Percentiles rank a stretch among this genome's conserved stretches.
These are phyloP conservation scores for Nematocida sp. DNA, from an alignment of 371 early-diverging fungal species.

Conservation along the genomic window DNA sequence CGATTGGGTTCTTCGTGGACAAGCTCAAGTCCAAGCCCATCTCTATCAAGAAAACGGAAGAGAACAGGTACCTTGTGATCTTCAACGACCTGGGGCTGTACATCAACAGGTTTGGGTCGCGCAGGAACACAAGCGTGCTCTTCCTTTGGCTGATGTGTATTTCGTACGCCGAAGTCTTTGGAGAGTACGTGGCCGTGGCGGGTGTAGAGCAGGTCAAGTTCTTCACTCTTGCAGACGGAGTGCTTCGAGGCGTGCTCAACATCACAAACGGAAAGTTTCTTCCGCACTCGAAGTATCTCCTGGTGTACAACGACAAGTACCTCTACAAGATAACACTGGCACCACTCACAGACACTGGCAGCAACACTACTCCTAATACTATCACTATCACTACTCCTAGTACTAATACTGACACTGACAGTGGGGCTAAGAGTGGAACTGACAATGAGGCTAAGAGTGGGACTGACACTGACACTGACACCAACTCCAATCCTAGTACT, in stretches of 20 bases:
- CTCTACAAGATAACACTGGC: slow-evolving; percentile 12
- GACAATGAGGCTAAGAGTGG: too few relatives aligned
- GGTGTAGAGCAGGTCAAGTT: slow-evolving; percentile 16
- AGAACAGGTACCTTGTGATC: slow-evolving; percentile 55
- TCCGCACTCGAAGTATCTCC: slow-evolving; percentile 13
- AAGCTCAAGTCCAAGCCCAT: slow-evolving; percentile 41
- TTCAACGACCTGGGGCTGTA: slow-evolving; percentile 61
- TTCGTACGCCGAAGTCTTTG: not conserved
- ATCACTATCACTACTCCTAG: too few relatives aligned
- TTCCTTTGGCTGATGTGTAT: slow-evolving; percentile 61
- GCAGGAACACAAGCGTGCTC: slow-evolving; percentile 39
- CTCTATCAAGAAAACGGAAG: slow-evolving; percentile 51
- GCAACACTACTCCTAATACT: too few relatives aligned
- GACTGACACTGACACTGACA: too few relatives aligned
- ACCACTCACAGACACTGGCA: too few relatives aligned
- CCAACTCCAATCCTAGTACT: too few relatives aligned
- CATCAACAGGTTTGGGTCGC: slow-evolving; percentile 57
- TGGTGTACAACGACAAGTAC: slow-evolving; percentile 36
- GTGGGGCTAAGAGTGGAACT: too few relatives aligned
- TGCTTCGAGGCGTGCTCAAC: slow-evolving; percentile 5
- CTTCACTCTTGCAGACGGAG: slow-evolving; percentile 19
- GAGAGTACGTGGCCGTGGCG: slow-evolving; percentile 28
- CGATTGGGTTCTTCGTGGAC: slow-evolving; percentile 36
- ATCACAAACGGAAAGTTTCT: slow-evolving; percentile 19
- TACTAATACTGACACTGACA: too few relatives aligned